Base-by-base conservation (phyloP, 441 rosid species). In the Isatis lusitanica region DNA sequence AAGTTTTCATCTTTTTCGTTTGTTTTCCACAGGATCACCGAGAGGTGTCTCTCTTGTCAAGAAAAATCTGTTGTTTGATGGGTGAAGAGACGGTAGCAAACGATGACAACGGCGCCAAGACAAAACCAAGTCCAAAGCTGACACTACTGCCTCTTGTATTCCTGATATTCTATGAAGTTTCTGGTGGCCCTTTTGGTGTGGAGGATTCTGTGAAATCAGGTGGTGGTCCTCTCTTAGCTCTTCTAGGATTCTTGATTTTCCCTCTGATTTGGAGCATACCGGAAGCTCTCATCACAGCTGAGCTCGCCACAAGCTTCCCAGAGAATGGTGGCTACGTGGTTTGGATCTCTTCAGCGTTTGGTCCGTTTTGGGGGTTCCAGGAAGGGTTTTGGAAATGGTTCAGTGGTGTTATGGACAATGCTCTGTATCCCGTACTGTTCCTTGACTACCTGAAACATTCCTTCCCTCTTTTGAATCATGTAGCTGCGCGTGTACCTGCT, bases 311-410 rank as follows among this genome's bases (percentile, higher is more conserved):
- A n/a, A 86, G 87, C 74, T 94, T 92, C 84, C 99, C 97, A 11
- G 88, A 89, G 40, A 94, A 94, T 73, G 99, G 97, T 8, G 97
- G 99, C 11, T 94, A 94, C 70, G 97, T 92, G 43, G 28, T 90
- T 52, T 94, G 99, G 99, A 84, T 92, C 43, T 86, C 99, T 68
- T 87, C 97, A 15, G 97, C 99, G 12, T 90, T 92, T 78, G 97
- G 97, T 55, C 87, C 92, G 17, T 94, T 90, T 57, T 92, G 99
- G 99, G 97, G 97, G 8, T 92, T 92, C 70, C 97, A 92, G 39
- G 96, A 94, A 82, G 97, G 99, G 12, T 90, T 88, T 53, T 89
- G 97, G 97, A 94, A 94, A 85, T 92, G 97, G 97, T 82, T 94
- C 68, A 94, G 99, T 82, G 97, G 98, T 52, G 97, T 93, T 63